A percentile compares a stretch with the other conserved stretches of the same genome.
Conservation (phyloP, 495 filamentous ascomycete genomes). For the Clavariopsis aquatica region DNA sequence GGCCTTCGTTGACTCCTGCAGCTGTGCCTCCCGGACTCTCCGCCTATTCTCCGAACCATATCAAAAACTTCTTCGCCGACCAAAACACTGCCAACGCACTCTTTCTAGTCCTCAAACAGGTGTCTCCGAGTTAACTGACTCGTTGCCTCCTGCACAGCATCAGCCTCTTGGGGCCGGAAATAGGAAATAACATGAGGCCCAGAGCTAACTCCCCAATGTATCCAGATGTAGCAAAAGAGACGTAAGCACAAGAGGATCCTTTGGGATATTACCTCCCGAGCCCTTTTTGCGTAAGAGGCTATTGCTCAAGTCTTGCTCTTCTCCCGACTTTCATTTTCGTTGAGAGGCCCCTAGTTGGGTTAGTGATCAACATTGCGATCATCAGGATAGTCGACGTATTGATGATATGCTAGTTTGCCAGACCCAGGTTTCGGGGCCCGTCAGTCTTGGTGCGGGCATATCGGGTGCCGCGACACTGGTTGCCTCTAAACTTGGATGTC, state of each 20-base stretch:
- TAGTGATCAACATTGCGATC: background rate
- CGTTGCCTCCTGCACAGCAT: background rate
- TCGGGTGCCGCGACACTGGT: background rate
- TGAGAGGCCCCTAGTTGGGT: background rate
- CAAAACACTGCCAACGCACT: slow-evolving; percentile 19
- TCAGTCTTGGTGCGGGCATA: background rate
- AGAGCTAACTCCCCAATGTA: background rate
- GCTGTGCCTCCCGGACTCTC: slow-evolving; percentile 6
- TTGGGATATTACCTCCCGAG: too few species aligned
- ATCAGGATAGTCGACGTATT: background rate
- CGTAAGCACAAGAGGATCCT: too few species aligned
- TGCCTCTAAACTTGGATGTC: background rate
- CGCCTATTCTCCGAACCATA: slow-evolving; percentile 32
- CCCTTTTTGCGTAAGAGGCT: background rate
- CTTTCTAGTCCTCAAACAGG: background rate
- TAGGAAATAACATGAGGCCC: background rate
- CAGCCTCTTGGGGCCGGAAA: background rate
- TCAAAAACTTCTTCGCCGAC: slow-evolving; percentile 13
- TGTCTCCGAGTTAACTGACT: background rate
- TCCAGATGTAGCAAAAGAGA: too few species aligned
- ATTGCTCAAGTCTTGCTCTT: background rate
- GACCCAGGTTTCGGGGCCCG: slow-evolving; percentile 19
- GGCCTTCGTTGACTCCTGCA: background rate
- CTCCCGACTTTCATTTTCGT: slow-evolving; percentile 6
- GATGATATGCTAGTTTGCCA: slow-evolving; percentile 11